These are phyloP conservation scores for Colletotrichum coccodes DNA, from an alignment of 2,329 filamentous ascomycete genomes.

Conservation along the genomic window DNA sequence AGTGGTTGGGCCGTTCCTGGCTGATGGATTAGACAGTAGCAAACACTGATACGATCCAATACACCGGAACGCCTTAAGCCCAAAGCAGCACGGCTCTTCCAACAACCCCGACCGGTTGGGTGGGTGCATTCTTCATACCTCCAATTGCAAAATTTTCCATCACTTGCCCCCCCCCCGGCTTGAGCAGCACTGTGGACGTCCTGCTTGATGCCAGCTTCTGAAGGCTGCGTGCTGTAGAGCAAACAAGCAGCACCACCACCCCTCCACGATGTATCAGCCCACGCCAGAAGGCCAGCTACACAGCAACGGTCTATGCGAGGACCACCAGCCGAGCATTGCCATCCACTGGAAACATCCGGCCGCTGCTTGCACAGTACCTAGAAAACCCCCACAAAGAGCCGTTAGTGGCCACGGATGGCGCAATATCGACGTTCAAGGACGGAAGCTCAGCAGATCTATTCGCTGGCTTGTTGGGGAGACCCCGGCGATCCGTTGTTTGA, in stretches of 20 bases:
- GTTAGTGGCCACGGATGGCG: slow-evolving; percentile 27
- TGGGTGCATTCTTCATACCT: slow-evolving; percentile 7
- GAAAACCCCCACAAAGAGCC: slow-evolving; percentile 13
- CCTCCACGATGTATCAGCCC: slow-evolving; percentile 4
- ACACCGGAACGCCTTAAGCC: slow-evolving; percentile 32
- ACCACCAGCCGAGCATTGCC: slow-evolving; percentile 21
- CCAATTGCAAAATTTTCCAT: slow-evolving; percentile 18
- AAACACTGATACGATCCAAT: slow-evolving; percentile 30
- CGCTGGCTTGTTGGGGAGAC: slow-evolving; percentile 13
- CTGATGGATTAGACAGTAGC: slow-evolving; percentile 19
- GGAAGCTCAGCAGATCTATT: slow-evolving; percentile 22
- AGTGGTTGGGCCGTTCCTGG: slow-evolving; percentile 32
- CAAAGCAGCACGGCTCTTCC: slow-evolving; percentile 22
- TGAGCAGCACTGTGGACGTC: background rate
- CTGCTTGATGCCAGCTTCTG: background rate
- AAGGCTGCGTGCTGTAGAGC: background rate
- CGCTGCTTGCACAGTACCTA: slow-evolving; percentile 2
- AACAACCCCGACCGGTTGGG: slow-evolving; percentile 14
- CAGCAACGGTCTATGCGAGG: slow-evolving; percentile 2
- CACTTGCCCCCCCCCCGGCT: slow-evolving; percentile 1
- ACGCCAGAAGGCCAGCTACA: slow-evolving; percentile 5
- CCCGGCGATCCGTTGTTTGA: slow-evolving; percentile 28
- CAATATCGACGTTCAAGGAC: slow-evolving; percentile 30
- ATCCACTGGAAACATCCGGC: slow-evolving; percentile 15
- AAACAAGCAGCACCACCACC: slow-evolving; percentile 1